These are phyloP conservation scores for Tephrocybe sp. DNA, from an alignment of 768 basidiomycete species.

Conservation along the genomic window DNA sequence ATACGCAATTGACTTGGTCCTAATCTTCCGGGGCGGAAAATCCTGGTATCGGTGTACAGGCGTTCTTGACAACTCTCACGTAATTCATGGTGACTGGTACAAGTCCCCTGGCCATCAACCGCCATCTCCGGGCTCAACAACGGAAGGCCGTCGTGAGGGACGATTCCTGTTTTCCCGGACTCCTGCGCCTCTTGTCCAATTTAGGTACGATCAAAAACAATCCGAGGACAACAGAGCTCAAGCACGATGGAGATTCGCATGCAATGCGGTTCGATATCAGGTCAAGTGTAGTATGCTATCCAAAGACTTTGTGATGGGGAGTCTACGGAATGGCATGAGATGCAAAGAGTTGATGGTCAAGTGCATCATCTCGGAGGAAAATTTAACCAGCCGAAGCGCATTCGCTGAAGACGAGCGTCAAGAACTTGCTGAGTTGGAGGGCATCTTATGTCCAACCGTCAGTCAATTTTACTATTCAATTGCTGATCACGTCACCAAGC, in stretches of 20 bases:
- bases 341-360: constrained; percentile 1
- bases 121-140: background rate
- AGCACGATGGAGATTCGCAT: too few relatives aligned
- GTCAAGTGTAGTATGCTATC: too few relatives aligned
- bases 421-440: background rate
- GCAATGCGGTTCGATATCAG: too few relatives aligned
- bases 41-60: too few relatives aligned
- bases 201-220: too few relatives aligned
- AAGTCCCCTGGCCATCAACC: background rate
- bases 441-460: background rate
- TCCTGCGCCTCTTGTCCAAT: background rate
- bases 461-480: constrained; percentile 3
- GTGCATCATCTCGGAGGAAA: too few relatives aligned
- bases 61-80: too few relatives aligned
- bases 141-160: background rate
- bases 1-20: too few relatives aligned
- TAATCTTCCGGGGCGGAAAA: too few relatives aligned
- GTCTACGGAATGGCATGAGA: background rate
- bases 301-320: too few relatives aligned
- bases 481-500: background rate
- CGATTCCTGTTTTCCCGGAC: constrained; percentile 1
- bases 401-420: background rate
- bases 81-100: background rate
- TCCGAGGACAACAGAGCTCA: too few relatives aligned
- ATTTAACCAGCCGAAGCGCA: too few relatives aligned